These are phyloP conservation scores for Clonostachys solani DNA, from an alignment of 2,329 filamentous ascomycete species.

Conservation along the genomic window DNA sequence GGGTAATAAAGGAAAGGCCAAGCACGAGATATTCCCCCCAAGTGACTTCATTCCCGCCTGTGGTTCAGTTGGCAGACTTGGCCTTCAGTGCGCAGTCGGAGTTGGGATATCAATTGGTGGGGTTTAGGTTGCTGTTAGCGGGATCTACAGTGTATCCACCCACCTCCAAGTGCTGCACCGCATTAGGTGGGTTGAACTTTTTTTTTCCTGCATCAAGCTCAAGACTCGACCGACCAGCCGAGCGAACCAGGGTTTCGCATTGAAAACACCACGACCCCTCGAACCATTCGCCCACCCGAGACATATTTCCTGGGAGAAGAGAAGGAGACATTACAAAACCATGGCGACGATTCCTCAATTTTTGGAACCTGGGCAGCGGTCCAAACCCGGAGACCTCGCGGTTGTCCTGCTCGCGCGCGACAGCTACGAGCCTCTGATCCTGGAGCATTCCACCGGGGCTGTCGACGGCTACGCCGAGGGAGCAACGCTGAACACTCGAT, in stretches of 20 bases:
- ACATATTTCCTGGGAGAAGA: too few relatives aligned
- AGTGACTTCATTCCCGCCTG: too few relatives aligned
- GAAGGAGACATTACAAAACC: constrained; percentile 18
- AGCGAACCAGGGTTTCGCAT: too few relatives aligned
- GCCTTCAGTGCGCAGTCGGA: too few relatives aligned
- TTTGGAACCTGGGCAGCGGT: constrained; percentile 61
- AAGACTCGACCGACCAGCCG: too few relatives aligned
- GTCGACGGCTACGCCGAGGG: constrained; percentile 72
- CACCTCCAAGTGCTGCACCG: constrained; percentile 46
- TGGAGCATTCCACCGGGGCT: constrained; percentile 53
- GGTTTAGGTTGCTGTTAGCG: background rate
- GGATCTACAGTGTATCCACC: background rate
- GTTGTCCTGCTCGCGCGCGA: constrained; percentile 89
- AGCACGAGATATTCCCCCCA: too few relatives aligned
- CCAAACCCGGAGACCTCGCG: constrained; percentile 65
- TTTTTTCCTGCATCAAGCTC: too few relatives aligned
- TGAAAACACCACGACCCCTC: too few relatives aligned
- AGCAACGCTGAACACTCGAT: constrained; percentile 83
- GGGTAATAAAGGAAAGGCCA: too few relatives aligned
- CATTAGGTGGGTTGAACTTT: too few relatives aligned
- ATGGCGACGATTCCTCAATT: constrained; percentile 65
- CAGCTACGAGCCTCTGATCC: constrained; percentile 71
- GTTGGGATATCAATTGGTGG: background rate
- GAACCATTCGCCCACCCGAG: too few relatives aligned
- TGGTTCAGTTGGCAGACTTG: too few relatives aligned